Evolutionary conservation across 371 early-diverging fungal genomes (phyloP), one percentile per base, ranked within the genome.

Genomic region (Mucor indicus): DNA sequence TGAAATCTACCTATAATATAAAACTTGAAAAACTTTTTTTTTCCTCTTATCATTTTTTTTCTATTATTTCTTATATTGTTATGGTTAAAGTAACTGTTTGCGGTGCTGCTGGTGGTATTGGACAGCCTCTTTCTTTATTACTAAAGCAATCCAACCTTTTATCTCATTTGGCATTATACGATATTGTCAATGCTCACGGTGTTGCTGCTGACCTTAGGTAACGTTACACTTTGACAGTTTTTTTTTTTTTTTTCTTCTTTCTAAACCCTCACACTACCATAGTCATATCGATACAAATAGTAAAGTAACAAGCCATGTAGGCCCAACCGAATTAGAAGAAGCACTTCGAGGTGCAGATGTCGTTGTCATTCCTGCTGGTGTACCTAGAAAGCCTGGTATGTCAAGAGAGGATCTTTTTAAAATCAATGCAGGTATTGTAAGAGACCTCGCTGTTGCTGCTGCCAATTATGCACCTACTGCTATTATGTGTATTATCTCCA

Each of bases 331-430:
- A 29, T 41, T 72, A 9, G 58, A 66, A 40, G 73, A 68, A 15
- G 73, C 73, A n/a, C 50, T 72, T 38, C 51, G 64, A 40, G 60
- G 60, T 46, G 53, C 73, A 17, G 67, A 55, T 48, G 54, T 72
- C 45, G 91, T 96, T 43, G 90, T 97, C 36, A 94, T 97, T 69
- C 97, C 98, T 47, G 94, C 94, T 35, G 94, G 94, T 59, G 89
- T 92, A 17, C 92, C 94, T 16, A 72, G 94, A 33, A 90, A 91
- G 74, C 94, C 94, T 38, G 94, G 92, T 39, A 94, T 94, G 94
- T 89, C 92, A 38, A 81, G 94, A 47, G 90, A 90, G 58, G 92
- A 92, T 57, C 68, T 92, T 32, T 92, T 92, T 82, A 90, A 90
- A 59, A 88, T 87, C 54, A 92, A 92, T 54, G 95, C 95, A 31